Evolutionary conservation across 2,329 filamentous ascomycete species (phyloP), one percentile per base, ranked within the genome.

Genomic region (Aspergillus eucalypticola): DNA sequence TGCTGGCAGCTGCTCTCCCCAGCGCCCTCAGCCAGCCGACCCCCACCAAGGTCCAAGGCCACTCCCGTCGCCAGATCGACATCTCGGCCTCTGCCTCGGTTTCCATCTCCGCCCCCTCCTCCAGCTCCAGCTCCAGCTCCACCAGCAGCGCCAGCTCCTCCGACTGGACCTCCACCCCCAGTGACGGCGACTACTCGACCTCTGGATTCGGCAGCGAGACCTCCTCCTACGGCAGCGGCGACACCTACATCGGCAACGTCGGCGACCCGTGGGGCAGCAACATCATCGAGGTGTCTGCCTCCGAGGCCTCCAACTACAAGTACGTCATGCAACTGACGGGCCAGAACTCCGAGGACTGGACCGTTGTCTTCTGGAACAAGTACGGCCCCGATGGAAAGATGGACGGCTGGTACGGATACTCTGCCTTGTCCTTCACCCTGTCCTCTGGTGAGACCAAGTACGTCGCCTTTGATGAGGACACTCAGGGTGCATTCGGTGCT

Each of bases 351-450:
- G 72, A 75, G 5, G 58, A 68, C 58, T 76, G 72, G 73, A 66
- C 62, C n/a, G 68, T 78, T 25, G 70, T 73, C 48, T 73, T 78
- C 71, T 77, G 73, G 70, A 77, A 77, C 70, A 77, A 77, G 68
- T 70, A 71, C 59, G 73, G 74, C 27, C 67, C 71, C 2, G 63
- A 70, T 46, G 73, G 73, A 53, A 56, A 64, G 41, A 71, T 75
- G 67, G 63, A 68, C 54, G 75, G 75, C 56, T 76, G 73, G 71
- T 77, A 67, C 65, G 73, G 73, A 56, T 56, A 71, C 44, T 69
- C 68, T 35, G 75, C 74, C 11, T 58, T 75, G 44, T 67, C 48
- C 7, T 68, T 77, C 60, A 71, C 68, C 49, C 62, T 77, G 23
- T 58, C 63, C 49, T 51, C 73, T 27, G 74, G 74, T 21, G 73